Evolutionary conservation across 75 land plant genomes (phyloP).

Genomic region (Cupressus sempervirens): DNA sequence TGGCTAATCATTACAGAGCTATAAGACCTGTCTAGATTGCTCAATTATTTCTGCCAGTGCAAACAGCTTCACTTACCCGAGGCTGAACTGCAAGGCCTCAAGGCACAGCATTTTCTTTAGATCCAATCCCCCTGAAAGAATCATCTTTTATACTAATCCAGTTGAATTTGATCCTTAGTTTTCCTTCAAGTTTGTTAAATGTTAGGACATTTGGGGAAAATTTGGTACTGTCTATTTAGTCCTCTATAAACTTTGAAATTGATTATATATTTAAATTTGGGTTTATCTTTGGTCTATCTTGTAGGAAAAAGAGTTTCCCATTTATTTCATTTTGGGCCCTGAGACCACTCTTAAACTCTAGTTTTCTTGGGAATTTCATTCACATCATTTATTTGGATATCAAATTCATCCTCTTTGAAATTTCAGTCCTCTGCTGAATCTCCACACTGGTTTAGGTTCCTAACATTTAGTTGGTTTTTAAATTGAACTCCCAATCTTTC

Average conservation of each 20-base stretch:
- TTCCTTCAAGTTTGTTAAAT: not conserved
- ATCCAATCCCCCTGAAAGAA: not conserved
- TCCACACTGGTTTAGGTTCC: not conserved
- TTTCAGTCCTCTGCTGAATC: not conserved
- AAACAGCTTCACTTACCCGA: not conserved
- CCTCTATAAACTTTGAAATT: not conserved
- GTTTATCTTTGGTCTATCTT: not conserved
- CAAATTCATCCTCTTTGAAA: not conserved
- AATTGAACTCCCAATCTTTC: too few species aligned
- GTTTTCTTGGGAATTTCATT: not conserved
- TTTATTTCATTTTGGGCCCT: not conserved
- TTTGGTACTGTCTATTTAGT: too few species aligned
- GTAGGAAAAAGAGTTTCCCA: not conserved
- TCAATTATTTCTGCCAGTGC: not conserved
- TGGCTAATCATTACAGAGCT: not conserved
- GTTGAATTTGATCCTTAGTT: not conserved
- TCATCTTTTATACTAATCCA: not conserved
- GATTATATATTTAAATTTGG: not conserved
- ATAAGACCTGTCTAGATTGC: not conserved
- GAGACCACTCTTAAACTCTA: not conserved
- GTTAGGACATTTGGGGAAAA: too few species aligned
- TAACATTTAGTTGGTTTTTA: too few species aligned
- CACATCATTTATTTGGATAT: not conserved
- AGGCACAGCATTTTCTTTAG: not conserved
- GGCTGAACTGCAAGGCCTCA: not conserved